These are phyloP conservation scores for Cladosporium sp. DNA, from an alignment of 2,329 filamentous ascomycete genomes.

Conservation along the genomic window DNA sequence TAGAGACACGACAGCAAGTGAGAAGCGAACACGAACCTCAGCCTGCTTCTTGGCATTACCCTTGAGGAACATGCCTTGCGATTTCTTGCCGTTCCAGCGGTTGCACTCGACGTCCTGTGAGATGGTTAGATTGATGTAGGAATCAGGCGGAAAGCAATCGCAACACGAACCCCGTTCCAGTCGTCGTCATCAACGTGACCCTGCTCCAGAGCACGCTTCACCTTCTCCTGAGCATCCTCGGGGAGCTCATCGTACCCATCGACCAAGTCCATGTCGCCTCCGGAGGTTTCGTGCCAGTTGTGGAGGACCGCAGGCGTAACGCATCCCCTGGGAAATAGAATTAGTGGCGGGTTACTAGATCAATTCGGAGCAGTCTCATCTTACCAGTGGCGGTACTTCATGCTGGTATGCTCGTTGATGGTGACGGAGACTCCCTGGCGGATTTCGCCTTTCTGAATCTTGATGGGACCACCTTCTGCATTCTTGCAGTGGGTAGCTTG, in stretches of 20 bases:
- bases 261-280: constrained; percentile 60
- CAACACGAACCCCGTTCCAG: constrained; percentile 73
- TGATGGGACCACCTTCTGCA: constrained; percentile 42
- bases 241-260: constrained; percentile 79
- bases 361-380: constrained; percentile 21
- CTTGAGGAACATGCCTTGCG: constrained; percentile 30
- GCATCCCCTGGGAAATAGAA: constrained; percentile 65
- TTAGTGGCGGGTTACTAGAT: not conserved
- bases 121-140: not conserved
- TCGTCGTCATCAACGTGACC: constrained; percentile 82
- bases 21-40: constrained; percentile 23
- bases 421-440: constrained; percentile 72
- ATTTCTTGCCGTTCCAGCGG: constrained; percentile 54
- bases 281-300: constrained; percentile 59
- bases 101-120: constrained; percentile 71
- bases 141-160: constrained; percentile 12
- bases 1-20: not conserved
- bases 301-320: constrained; percentile 71
- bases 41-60: constrained; percentile 25
- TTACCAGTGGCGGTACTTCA: constrained; percentile 85
- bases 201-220: constrained; percentile 66
- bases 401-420: constrained; percentile 57
- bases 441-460: constrained; percentile 75
- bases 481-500: constrained; percentile 71
- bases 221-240: constrained; percentile 65